Conservation (phyloP, 345 rosid species). For the Camelina laxa region DNA sequence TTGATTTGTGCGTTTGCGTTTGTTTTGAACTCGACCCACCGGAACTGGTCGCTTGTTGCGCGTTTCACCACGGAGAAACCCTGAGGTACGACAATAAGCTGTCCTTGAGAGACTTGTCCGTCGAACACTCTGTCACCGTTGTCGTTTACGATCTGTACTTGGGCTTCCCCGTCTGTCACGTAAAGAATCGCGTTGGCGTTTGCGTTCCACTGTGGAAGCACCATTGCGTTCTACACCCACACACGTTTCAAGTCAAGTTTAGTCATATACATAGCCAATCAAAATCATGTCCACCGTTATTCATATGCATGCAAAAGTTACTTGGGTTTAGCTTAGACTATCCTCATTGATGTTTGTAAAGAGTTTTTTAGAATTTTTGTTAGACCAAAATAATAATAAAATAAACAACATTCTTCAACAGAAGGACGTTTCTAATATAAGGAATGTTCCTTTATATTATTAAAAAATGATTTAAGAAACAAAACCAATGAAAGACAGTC, state of each 20-base stretch:
- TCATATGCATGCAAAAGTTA: neutral
- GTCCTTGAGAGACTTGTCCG: constrained; percentile 57
- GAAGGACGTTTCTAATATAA: too few species aligned
- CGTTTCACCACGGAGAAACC: constrained; percentile 61
- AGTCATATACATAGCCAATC: neutral
- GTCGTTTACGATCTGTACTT: constrained; percentile 64
- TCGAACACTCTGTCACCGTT: constrained; percentile 67
- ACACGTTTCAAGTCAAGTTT: constrained; percentile 10
- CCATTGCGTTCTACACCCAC: constrained; percentile 55
- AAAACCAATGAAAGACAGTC: too few species aligned
- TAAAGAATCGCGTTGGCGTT: constrained; percentile 69
- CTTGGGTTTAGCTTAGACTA: neutral
- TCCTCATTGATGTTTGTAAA: too few species aligned
- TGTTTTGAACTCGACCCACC: constrained; percentile 70
- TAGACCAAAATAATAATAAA: too few species aligned
- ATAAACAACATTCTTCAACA: too few species aligned
- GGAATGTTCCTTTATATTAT: too few species aligned
- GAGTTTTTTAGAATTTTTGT: too few species aligned
- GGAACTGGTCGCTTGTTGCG: constrained; percentile 54
- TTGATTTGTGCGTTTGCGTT: constrained; percentile 46
- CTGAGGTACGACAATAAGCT: constrained; percentile 64
- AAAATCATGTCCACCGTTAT: neutral
- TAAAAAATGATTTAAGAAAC: too few species aligned
- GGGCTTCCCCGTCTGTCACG: constrained; percentile 58
- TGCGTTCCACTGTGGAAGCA: constrained; percentile 69